Conservation (phyloP, 441 rosid species). For the Daphne laureola region DNA sequence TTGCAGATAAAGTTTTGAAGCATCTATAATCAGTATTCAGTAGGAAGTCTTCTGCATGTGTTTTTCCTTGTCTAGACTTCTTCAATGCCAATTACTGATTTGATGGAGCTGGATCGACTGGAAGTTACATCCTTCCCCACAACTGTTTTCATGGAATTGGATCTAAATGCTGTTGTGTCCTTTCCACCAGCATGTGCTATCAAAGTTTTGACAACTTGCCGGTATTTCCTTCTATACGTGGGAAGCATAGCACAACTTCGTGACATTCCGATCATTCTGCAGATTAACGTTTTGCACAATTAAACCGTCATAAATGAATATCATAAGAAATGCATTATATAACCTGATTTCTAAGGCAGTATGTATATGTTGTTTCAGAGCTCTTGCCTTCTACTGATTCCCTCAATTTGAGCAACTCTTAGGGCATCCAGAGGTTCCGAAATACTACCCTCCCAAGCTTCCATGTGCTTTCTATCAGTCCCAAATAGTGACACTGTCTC, state of each 20-base stretch:
- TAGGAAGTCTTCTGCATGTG: background rate
- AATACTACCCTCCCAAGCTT: conserved; percentile 52
- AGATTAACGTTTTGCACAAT: background rate
- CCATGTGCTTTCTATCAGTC: conserved; percentile 33
- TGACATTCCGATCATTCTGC: conserved; percentile 69
- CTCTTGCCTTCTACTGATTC: conserved; percentile 74
- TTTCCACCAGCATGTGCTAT: conserved; percentile 34
- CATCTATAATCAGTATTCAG: background rate
- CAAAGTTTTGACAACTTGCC: conserved; percentile 54
- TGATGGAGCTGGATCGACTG: conserved; percentile 27
- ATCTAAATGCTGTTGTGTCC: conserved; percentile 21
- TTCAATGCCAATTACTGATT: conserved; percentile 31
- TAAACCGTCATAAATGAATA: background rate
- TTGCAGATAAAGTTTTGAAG: background rate
- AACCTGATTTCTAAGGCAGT: no score
- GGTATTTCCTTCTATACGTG: conserved; percentile 57
- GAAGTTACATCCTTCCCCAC: conserved; percentile 32
- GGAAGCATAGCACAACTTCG: conserved; percentile 61
- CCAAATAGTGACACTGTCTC: conserved; percentile 59
- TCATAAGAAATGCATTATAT: no score
- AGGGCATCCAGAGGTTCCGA: conserved; percentile 41
- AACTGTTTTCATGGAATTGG: conserved; percentile 32
- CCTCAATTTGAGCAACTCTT: conserved; percentile 73
- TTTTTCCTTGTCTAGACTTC: conserved; percentile 19
- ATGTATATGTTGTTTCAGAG: background rate